These are phyloP conservation scores for Mycena vitilis DNA, from an alignment of 768 basidiomycete genomes.

Conservation along the genomic window DNA sequence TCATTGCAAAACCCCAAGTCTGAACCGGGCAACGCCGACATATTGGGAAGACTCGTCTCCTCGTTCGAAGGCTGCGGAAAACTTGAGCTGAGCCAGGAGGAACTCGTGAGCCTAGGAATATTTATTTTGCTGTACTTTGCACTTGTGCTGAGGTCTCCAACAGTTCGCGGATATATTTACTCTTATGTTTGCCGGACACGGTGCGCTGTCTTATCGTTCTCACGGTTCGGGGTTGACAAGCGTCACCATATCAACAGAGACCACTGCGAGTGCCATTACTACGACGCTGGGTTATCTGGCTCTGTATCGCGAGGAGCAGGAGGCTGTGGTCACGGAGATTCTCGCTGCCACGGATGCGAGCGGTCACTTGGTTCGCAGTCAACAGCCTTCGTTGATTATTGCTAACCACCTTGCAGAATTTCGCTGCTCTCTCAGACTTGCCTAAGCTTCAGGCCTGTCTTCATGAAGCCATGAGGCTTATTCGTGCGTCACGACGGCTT, in stretches of 20 bases:
- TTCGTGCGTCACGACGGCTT: conserved; percentile 30
- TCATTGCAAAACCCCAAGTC: not conserved
- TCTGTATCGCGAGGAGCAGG: conserved; percentile 46
- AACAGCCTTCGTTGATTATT: not conserved
- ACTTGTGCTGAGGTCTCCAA: not conserved
- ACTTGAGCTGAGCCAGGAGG: conserved; percentile 20
- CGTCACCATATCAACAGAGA: conserved; percentile 31
- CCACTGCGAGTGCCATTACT: conserved; percentile 45
- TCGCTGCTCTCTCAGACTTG: conserved; percentile 1
- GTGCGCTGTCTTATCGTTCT: conserved; percentile 5
- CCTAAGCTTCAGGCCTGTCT: conserved; percentile 25
- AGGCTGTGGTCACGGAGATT: conserved; percentile 42
- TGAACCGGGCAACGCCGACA: conserved; percentile 7
- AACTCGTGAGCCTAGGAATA: conserved; percentile 17
- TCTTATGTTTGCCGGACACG: conserved; percentile 35
- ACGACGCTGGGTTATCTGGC: conserved; percentile 46
- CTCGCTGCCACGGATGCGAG: conserved; percentile 7
- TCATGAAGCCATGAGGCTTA: conserved; percentile 37
- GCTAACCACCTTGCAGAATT: conserved; percentile 8
- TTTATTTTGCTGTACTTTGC: not conserved
- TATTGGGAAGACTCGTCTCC: conserved; percentile 25
- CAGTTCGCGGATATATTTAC: conserved; percentile 34
- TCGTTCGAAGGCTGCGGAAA: conserved; percentile 17
- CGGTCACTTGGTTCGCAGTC: conserved; percentile 10
- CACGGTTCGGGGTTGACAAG: not conserved